Conservation (phyloP, 2,329 filamentous ascomycete genomes). For the Colletotrichum trifolii region DNA sequence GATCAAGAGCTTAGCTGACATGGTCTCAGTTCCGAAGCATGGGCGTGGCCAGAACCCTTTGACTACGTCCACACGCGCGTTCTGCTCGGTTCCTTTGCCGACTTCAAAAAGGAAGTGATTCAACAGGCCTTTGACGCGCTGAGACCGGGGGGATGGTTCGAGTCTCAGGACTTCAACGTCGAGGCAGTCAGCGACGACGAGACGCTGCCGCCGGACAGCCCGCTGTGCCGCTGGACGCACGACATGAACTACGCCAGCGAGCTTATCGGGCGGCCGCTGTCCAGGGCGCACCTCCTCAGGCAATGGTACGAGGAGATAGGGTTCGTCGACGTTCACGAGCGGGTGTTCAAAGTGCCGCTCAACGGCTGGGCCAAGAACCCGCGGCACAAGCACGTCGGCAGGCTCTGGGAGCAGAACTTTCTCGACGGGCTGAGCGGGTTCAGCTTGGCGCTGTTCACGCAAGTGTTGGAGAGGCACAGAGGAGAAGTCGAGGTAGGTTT, state of each 20-base stretch:
- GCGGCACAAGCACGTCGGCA: constrained; percentile 55
- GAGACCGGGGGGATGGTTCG: constrained; percentile 64
- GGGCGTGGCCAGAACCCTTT: constrained; percentile 64
- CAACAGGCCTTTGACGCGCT: constrained; percentile 61
- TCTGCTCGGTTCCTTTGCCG: constrained; percentile 61
- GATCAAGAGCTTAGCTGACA: constrained; percentile 23
- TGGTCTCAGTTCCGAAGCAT: constrained; percentile 55
- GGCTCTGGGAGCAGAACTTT: constrained; percentile 58
- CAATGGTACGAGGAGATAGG: constrained; percentile 58
- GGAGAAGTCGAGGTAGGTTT: constrained; percentile 61
- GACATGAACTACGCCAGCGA: constrained; percentile 53
- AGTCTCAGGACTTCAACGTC: constrained; percentile 61
- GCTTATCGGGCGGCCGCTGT: constrained; percentile 50
- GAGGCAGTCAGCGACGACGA: constrained; percentile 56
- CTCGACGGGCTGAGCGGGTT: constrained; percentile 57
- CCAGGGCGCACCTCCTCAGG: constrained; percentile 48
- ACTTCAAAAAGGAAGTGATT: constrained; percentile 62
- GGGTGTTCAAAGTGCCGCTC: constrained; percentile 64
- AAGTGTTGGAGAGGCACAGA: constrained; percentile 52
- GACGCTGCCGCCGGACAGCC: constrained; percentile 51
- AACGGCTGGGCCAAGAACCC: constrained; percentile 64
- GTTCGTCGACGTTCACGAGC: constrained; percentile 65
- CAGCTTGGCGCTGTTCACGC: constrained; percentile 53
- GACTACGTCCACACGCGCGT: constrained; percentile 66
- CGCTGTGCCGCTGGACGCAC: constrained; percentile 53